Evolutionary conservation across 2,329 filamentous ascomycete species (phyloP).

Genomic region (Alternaria viburni): DNA sequence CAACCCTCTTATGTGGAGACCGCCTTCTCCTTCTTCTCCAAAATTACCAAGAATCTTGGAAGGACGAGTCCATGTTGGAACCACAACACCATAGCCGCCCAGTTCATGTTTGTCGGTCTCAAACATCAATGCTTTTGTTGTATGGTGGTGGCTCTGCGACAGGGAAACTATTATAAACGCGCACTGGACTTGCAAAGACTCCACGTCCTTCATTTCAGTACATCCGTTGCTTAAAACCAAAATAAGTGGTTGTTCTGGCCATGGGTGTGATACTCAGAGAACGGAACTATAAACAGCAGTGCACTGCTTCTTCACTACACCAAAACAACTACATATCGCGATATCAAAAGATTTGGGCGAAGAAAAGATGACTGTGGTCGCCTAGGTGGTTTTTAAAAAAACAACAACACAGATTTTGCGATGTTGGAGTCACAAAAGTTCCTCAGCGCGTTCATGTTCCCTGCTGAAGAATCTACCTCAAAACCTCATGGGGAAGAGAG

Average conservation of each 20-base stretch:
- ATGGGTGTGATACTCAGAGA: not conserved
- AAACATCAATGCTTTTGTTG: accelerated
- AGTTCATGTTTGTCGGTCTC: not conserved
- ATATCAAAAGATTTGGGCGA: no score
- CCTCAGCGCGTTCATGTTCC: accelerated
- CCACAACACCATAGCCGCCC: not conserved
- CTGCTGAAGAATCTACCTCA: not conserved
- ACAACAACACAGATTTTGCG: not conserved
- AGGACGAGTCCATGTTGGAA: not conserved
- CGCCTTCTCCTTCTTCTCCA: not conserved
- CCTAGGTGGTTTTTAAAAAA: not conserved
- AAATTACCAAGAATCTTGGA: not conserved
- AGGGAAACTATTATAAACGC: not conserved
- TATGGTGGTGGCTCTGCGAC: not conserved
- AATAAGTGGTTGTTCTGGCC: no score
- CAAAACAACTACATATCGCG: no score
- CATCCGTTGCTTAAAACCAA: not conserved
- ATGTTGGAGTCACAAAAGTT: not conserved
- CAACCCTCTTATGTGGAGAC: no score
- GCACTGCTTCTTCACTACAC: no score
- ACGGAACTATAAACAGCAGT: not conserved
- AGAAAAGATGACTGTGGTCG: not conserved
- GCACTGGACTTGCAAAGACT: accelerated
- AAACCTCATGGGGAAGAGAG: no score
- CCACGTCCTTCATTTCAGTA: accelerated